Base-by-base conservation (phyloP, 2,329 filamentous ascomycete genomes). In the Escovopsis sp. region DNA sequence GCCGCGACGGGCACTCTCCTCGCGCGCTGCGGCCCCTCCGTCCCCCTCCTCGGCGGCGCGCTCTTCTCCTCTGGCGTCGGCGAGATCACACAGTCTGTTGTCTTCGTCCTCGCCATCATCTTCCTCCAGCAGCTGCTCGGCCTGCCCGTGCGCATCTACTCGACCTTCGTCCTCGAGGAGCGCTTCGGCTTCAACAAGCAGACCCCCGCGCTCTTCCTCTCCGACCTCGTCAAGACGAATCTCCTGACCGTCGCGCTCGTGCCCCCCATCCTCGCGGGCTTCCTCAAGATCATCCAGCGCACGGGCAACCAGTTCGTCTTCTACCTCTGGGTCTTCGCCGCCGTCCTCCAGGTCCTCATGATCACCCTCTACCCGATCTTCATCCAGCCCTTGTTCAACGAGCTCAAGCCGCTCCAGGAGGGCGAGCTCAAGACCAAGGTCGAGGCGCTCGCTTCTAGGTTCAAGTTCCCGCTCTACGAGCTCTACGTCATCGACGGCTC, bases 141-240 rank as follows among this genome's bases (percentile, higher is more conserved):
- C 38, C 63, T 96, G 35, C 90, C 90, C 3, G 72, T 77, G 40
- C 81, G 76, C 37, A 76, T 94, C 57, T 98, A 96, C 66, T 78
- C 87, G 62, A 90, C 85, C 11, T 98, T 98, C 52, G 83, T 96
- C 33, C 68, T 98, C 37, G 90, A 98, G 60, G 87, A 94, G 62
- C 82, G 85, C 54, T 98, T 93, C 49, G 90, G 90, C 34, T 98
- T 98, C 73, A 98, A 98, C 62, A 98, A 98, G 66, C 86, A 94
- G 68, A 96, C 90, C 0, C 65, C 85, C 37, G 77, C 76, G 57
- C 68, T 96, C 21, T 98, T 88, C 68, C 54, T 94, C 35, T 82
- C 74, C 48, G 90, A 98, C 56, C 76, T 94, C 63, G 57, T 96
- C 63, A 98, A 98, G 69, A 77, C 79, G 23, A 86, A 94, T 57